These are phyloP conservation scores for Onygenales sp. DNA, from an alignment of 2,329 filamentous ascomycete genomes.

Conservation along the genomic window DNA sequence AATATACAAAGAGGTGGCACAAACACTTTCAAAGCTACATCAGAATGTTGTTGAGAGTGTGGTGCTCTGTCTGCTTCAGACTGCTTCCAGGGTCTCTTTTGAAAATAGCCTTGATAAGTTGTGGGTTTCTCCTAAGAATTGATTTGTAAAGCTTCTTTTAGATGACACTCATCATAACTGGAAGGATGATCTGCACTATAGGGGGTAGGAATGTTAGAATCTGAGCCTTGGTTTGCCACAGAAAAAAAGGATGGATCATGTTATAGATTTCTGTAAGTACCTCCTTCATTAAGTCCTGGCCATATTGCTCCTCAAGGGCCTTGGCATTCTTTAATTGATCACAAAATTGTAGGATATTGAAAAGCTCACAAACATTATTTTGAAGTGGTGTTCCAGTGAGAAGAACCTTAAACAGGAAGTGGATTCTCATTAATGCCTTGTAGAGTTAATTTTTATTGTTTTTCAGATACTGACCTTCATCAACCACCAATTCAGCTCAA, in stretches of 20 bases:
- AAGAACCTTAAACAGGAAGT: slow-evolving; percentile 72
- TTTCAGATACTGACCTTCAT: slow-evolving; percentile 92
- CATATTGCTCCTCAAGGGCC: slow-evolving; percentile 64
- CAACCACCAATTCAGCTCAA: slow-evolving; percentile 84
- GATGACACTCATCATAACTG: slow-evolving; percentile 86
- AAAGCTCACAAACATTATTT: slow-evolving; percentile 84
- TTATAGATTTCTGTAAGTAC: slow-evolving; percentile 74
- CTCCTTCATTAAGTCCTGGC: slow-evolving; percentile 62
- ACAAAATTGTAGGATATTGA: slow-evolving; percentile 93
- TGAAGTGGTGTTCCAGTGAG: slow-evolving; percentile 76
- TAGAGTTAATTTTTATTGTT: slow-evolving; percentile 84
- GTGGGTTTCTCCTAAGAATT: slow-evolving; percentile 81
- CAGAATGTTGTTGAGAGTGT: slow-evolving; percentile 84
- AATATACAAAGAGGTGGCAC: slow-evolving; percentile 95
- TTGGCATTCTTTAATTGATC: slow-evolving; percentile 63
- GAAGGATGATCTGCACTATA: slow-evolving; percentile 89
- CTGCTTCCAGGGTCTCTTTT: slow-evolving; percentile 47
- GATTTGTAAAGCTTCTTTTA: slow-evolving; percentile 93
- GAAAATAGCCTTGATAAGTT: slow-evolving; percentile 82
- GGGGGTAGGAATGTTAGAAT: slow-evolving; percentile 87
- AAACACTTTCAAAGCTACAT: slow-evolving; percentile 92
- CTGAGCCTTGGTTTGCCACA: slow-evolving; percentile 76
- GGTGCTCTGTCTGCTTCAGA: slow-evolving; percentile 60
- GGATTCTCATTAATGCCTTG: slow-evolving; percentile 59
- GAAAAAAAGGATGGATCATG: slow-evolving; percentile 64